These are phyloP conservation scores for Metschnikowia gelsemii DNA, from an alignment of 805 yeast genomes.

Conservation along the genomic window DNA sequence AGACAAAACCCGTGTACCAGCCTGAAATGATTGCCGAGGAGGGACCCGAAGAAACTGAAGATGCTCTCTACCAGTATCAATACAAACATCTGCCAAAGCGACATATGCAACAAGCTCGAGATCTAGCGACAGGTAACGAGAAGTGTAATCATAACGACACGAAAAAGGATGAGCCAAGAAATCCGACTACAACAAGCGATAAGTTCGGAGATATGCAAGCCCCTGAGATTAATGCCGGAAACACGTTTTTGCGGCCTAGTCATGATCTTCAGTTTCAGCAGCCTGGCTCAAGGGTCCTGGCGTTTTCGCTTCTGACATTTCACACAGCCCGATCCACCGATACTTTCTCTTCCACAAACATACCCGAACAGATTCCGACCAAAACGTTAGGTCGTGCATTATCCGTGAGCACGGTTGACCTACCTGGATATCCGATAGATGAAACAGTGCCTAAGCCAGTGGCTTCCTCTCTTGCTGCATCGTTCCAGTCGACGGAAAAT, in stretches of 20 bases:
- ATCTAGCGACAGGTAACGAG: too few relatives aligned
- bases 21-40: conserved; percentile 17
- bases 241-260: too few relatives aligned
- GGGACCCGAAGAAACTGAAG: conserved; percentile 17
- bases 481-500: background rate
- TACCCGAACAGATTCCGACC: too few relatives aligned
- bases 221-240: too few relatives aligned
- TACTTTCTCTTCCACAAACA: conserved; percentile 17
- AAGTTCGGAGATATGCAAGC: too few relatives aligned
- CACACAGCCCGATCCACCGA: conserved; percentile 27
- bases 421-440: background rate
- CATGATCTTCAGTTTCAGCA: conserved; percentile 2
- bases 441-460: conserved; percentile 25
- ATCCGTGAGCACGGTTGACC: conserved; percentile 5
- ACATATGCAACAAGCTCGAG: too few relatives aligned
- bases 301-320: conserved; percentile 26
- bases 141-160: too few relatives aligned
- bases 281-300: conserved; percentile 10
- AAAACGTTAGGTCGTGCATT: too few relatives aligned
- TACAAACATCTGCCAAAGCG: too few relatives aligned
- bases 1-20: conserved; percentile 8
- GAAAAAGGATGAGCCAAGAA: background rate
- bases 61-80: too few relatives aligned
- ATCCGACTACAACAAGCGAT: background rate
- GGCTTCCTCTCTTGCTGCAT: conserved; percentile 10